phyloP scores from a whole-genome alignment of 192 early-diverging fungal species.

The Coemansia sp. region DNA sequence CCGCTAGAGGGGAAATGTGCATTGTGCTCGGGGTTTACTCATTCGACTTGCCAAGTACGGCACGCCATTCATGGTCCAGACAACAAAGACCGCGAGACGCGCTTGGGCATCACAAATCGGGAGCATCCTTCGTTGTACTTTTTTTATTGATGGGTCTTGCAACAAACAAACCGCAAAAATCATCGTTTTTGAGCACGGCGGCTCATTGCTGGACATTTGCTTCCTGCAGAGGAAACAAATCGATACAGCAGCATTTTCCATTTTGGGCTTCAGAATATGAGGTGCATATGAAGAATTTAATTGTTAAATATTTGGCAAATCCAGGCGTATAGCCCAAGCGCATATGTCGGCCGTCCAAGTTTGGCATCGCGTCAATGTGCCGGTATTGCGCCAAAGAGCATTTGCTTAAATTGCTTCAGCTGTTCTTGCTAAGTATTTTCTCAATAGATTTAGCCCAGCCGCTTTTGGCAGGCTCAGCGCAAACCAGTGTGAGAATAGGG shows the following conservation, averaged over 20 bases:
- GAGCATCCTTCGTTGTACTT: not conserved
- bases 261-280: not conserved
- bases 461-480: too few species aligned
- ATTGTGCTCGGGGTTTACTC: conserved; percentile 1
- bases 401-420: too few species aligned
- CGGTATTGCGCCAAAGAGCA: not conserved
- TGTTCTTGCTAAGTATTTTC: too few species aligned
- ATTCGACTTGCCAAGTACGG: not conserved
- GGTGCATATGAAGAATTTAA: not conserved
- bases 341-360: not conserved
- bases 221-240: not conserved
- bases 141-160: not conserved
- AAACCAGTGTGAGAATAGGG: not conserved
- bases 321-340: not conserved
- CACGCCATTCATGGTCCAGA: conserved; percentile 1
- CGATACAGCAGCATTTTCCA: not conserved
- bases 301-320: not conserved
- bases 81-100: not conserved
- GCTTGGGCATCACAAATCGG: conserved; percentile 2
- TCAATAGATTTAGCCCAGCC: too few species aligned
- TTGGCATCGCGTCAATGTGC: not conserved
- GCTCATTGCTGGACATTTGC: not conserved
- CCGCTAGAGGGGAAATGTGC: not conserved
- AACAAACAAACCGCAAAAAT: not conserved
- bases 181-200: not conserved